Evolutionary conservation across 148 eudicot species (phyloP).

Genomic region (Camellia granthamiana): DNA sequence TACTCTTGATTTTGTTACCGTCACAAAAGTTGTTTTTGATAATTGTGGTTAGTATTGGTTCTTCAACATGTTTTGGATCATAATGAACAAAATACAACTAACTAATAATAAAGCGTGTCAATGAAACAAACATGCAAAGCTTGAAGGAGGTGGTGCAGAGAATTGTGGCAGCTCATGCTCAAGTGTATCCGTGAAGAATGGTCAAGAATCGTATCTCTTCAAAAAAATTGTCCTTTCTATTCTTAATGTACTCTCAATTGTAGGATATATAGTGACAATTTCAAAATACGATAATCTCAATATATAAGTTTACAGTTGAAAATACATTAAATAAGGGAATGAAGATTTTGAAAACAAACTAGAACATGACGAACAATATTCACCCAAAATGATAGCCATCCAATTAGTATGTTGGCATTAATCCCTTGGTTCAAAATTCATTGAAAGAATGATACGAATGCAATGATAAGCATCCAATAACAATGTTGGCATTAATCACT

Average conservation of each 20-base stretch:
- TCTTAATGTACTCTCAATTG: too few species aligned
- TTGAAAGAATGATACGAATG: too few species aligned
- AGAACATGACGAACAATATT: not conserved
- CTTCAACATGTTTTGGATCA: not conserved
- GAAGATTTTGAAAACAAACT: not conserved
- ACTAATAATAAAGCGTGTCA: not conserved
- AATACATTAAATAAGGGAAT: too few species aligned
- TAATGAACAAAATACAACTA: not conserved
- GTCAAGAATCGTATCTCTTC: too few species aligned
- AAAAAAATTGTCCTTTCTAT: too few species aligned
- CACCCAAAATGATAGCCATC: not conserved
- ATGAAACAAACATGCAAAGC: conserved; percentile 4
- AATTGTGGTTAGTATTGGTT: not conserved
- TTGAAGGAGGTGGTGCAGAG: not conserved
- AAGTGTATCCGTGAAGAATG: not conserved
- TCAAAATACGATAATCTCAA: too few species aligned
- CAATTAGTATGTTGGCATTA: not conserved
- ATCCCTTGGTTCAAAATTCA: not conserved
- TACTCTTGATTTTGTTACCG: not conserved
- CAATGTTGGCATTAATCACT: too few species aligned
- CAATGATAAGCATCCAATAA: too few species aligned
- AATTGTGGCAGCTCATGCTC: not conserved
- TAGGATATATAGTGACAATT: too few species aligned
- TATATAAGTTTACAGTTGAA: too few species aligned
- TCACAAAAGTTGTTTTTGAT: not conserved